Evolutionary conservation across 345 rosid genomes (phyloP).

Genomic region (Citrus reticulata): DNA sequence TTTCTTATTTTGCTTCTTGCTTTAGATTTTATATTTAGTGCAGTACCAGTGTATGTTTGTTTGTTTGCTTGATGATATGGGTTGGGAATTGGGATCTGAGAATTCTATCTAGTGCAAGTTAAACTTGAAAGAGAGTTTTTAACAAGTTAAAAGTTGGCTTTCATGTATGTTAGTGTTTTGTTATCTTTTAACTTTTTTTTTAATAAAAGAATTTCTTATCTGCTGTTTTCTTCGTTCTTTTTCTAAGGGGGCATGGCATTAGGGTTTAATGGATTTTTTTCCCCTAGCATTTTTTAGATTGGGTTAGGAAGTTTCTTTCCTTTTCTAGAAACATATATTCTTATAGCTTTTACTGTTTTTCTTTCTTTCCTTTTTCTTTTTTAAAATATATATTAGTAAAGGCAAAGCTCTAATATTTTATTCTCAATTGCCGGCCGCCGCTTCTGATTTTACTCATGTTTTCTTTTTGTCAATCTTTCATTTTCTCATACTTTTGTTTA

Average conservation of each 20-base stretch:
- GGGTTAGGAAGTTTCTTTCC: not conserved
- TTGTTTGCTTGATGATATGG: conserved; percentile 4
- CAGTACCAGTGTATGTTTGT: not conserved
- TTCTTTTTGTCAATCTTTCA: not conserved
- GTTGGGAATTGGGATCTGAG: conserved; percentile 19
- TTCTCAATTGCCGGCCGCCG: not conserved
- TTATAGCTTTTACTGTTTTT: not conserved
- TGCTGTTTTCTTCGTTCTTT: not conserved
- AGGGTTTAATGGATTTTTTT: conserved; percentile 2
- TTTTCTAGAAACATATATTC: not conserved
- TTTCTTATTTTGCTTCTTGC: not conserved
- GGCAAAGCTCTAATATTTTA: not conserved
- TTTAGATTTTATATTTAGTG: not conserved
- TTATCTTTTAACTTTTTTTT: not conserved
- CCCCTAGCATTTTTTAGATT: not conserved
- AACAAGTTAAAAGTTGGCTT: too few species aligned
- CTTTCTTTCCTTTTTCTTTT: too few species aligned
- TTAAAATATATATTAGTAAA: not conserved
- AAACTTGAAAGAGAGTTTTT: not conserved
- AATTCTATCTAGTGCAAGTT: not conserved
- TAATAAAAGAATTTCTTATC: not conserved
- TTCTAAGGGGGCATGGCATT: not conserved
- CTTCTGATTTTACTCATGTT: not conserved
- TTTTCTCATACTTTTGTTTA: not conserved
- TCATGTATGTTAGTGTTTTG: not conserved